Evolutionary conservation across 768 basidiomycete genomes (phyloP), one percentile per base, ranked within the genome.

Genomic region (Mycena epipterygia): DNA sequence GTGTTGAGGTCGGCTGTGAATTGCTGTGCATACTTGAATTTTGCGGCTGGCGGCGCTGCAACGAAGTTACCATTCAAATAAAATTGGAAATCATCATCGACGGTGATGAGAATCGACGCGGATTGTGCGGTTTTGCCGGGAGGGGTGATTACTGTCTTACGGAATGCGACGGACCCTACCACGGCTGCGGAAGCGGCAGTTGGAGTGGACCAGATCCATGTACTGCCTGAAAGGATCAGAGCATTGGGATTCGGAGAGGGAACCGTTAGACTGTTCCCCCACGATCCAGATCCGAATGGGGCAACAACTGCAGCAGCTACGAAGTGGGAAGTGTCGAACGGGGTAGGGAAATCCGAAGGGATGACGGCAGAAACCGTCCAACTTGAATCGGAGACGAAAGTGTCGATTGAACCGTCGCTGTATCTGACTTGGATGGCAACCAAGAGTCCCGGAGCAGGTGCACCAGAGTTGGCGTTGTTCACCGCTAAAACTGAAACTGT

Each of bases 131-230:
- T 66, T 29, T 71, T 71, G 21, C 64, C 70, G 8, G 2, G 19
- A 1, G 64, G 59, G 4, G 64, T 41, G 8, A 21, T 21, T 7
- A 71, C 9, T 17, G 32, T 67, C 35, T 61, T 66, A 6, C 70
- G 41, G 27, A 71, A 71, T 25, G 58, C 64, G 8, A 66, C 58
- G 1, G 30, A 61, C 8, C 58, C 70, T 4, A 49, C 52, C 1
- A 64, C 58, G 2, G 57, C 52, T 1, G n/a, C 17, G 12, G 16
- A 13, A 4, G 49, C 51, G n/a, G n/a, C n/a, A 27, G 37, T 42
- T 13, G 21, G 9, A 3, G 52, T 56, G 25, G 64, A 60, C 64
- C 70, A 66, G 29, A 71, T 51, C 70, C 70, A 71, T 6, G 48
- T 32, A 30, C 64, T 49, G 1, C 49, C 57, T 12, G 23, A 19